These are phyloP conservation scores for Aurantiochytrium sp. DNA, from an alignment of 108 stramenopile genomes.

Conservation along the genomic window DNA sequence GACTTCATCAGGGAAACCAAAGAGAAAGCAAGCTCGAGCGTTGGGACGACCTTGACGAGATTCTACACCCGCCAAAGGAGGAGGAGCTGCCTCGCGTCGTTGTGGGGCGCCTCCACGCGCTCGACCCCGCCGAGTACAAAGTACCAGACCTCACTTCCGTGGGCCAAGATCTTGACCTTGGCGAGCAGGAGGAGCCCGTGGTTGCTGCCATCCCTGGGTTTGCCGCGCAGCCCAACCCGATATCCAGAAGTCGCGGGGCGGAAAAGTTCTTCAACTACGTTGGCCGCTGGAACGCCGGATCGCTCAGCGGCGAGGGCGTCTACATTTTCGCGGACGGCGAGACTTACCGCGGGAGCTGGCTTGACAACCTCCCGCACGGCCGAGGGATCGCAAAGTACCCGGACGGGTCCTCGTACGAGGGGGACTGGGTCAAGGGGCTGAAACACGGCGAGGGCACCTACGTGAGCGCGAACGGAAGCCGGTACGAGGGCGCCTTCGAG, in stretches of 20 bases:
- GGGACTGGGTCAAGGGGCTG: not conserved
- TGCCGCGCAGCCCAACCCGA: not conserved
- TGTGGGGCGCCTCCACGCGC: not conserved
- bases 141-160: not conserved
- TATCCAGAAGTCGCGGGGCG: not conserved
- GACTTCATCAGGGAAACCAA: not conserved
- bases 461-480: not conserved
- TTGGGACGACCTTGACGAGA: not conserved
- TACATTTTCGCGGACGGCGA: not conserved
- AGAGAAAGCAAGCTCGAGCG: not conserved
- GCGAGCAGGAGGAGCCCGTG: not conserved
- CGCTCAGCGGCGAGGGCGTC: not conserved
- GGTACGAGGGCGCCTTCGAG: not conserved
- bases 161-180: not conserved
- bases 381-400: not conserved
- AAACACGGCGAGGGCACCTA: not conserved
- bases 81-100: not conserved
- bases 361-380: not conserved
- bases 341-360: not conserved
- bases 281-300: conserved; percentile 14
- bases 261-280: not conserved
- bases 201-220: not conserved
- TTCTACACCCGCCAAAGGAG: not conserved
- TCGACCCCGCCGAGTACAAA: not conserved
- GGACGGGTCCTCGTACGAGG: not conserved